phyloP scores from a whole-genome alignment of 73 alveolate species.

The Durusdinium trenchii region DNA sequence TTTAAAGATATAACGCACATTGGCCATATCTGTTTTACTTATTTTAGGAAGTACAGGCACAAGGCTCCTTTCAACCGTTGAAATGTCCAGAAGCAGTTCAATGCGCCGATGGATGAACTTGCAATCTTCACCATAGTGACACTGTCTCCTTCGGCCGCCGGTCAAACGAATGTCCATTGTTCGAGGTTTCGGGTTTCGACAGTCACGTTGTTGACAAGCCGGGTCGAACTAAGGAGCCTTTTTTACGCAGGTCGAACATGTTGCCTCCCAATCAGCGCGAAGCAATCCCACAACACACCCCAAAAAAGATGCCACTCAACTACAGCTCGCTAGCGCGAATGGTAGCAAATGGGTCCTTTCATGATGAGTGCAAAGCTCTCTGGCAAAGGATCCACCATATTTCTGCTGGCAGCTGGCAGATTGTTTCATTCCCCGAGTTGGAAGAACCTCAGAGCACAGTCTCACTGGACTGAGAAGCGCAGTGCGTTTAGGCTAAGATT shows the following conservation, averaged over 20 bases:
- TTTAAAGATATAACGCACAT: no score
- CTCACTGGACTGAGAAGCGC: not conserved
- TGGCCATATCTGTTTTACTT: no score
- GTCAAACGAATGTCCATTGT: not conserved
- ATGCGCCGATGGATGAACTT: constrained; percentile 36
- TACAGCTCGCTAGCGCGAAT: not conserved
- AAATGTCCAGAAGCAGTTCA: not conserved
- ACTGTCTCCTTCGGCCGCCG: constrained; percentile 20
- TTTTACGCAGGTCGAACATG: not conserved
- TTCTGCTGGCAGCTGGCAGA: constrained; percentile 41
- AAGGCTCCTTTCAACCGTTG: not conserved
- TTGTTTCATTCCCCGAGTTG: not conserved
- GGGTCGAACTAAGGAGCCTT: not conserved
- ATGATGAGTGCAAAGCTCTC: constrained; percentile 65
- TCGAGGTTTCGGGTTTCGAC: not conserved
- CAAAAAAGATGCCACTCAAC: not conserved
- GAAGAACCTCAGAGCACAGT: not conserved
- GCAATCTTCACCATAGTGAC: constrained; percentile 40
- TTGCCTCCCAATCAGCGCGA: not conserved
- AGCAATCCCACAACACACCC: not conserved
- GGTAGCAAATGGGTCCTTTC: constrained; percentile 40
- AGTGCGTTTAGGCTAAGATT: not conserved
- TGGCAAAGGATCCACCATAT: constrained; percentile 50
- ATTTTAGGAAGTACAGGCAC: not conserved
- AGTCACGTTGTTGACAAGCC: not conserved